Evolutionary conservation across 2,329 filamentous ascomycete species (phyloP).

Genomic region (Microcyclospora tardicrescens): DNA sequence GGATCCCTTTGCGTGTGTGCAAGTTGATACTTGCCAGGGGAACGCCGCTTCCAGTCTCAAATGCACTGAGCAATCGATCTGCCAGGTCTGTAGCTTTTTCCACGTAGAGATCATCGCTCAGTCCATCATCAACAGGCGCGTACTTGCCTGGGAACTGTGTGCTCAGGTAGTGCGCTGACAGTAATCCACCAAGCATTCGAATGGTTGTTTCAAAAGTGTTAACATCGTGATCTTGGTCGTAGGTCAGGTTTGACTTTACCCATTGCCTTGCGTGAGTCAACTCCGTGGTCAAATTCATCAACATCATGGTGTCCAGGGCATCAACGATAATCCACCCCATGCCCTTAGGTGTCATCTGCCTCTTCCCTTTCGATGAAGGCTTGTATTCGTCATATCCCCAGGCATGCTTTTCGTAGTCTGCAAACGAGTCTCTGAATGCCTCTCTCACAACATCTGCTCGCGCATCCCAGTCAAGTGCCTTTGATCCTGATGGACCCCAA

Average conservation of each 20-base stretch:
- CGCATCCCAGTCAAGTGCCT: conserved; percentile 55
- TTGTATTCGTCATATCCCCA: conserved; percentile 91
- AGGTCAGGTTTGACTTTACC: conserved; percentile 68
- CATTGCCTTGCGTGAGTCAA: conserved; percentile 77
- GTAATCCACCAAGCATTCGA: conserved; percentile 83
- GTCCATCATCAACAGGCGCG: conserved; percentile 52
- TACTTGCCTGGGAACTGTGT: conserved; percentile 66
- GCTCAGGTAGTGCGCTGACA: conserved; percentile 92
- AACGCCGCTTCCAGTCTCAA: conserved; percentile 73
- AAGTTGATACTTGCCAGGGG: conserved; percentile 87
- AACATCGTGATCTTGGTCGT: conserved; percentile 87
- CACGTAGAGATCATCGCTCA: conserved; percentile 82
- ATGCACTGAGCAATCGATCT: conserved; percentile 74
- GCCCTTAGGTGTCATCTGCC: conserved; percentile 75
- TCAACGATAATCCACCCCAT: conserved; percentile 98
- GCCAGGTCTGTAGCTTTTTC: conserved; percentile 92
- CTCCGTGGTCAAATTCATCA: conserved; percentile 90
- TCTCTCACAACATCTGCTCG: conserved; percentile 73
- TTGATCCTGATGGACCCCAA: conserved; percentile 15
- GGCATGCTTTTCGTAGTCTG: conserved; percentile 79
- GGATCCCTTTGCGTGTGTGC: conserved; percentile 59
- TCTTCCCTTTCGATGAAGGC: conserved; percentile 64
- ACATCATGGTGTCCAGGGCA: conserved; percentile 86
- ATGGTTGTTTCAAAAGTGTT: conserved; percentile 98
- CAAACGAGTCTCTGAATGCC: conserved; percentile 84